Evolutionary conservation across 805 yeast species (phyloP).

Genomic region (Sugiyamaella marilandica): DNA sequence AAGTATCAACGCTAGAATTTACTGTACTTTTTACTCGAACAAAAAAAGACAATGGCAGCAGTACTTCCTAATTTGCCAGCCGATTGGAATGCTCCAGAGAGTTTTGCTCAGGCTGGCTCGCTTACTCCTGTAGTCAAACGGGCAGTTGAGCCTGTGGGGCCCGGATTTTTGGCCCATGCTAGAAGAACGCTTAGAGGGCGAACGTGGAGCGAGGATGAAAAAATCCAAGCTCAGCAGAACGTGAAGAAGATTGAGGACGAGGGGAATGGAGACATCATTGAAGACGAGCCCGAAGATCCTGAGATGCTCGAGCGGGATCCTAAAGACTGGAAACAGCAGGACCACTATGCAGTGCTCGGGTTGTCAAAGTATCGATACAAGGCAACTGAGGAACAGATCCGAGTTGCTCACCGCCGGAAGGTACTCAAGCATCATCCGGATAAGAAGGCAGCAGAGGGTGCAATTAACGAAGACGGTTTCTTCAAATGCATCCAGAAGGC

Average conservation of each 20-base stretch:
- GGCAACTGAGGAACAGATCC: slow-evolving; percentile 89
- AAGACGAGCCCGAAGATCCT: slow-evolving; percentile 62
- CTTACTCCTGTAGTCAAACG: slow-evolving; percentile 39
- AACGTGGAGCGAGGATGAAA: slow-evolving; percentile 97
- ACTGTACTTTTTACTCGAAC: not conserved
- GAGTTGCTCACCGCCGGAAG: slow-evolving; percentile 95
- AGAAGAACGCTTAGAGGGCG: slow-evolving; percentile 93
- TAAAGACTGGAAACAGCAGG: slow-evolving; percentile 96
- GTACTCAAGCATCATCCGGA: slow-evolving; percentile 98
- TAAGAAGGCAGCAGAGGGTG: slow-evolving; percentile 89
- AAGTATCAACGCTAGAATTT: not conserved
- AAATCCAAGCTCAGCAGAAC: slow-evolving; percentile 84
- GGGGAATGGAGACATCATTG: slow-evolving; percentile 46
- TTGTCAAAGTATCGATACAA: slow-evolving; percentile 82
- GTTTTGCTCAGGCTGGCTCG: slow-evolving; percentile 26
- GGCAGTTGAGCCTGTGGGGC: slow-evolving; percentile 94
- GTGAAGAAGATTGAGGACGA: slow-evolving; percentile 67
- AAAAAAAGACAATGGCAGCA: slow-evolving; percentile 5
- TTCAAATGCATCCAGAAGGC: slow-evolving; percentile 98
- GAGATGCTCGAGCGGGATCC: slow-evolving; percentile 86
- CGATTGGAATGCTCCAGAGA: slow-evolving; percentile 25
- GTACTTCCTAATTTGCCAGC: slow-evolving; percentile 25
- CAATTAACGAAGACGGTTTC: slow-evolving; percentile 82
- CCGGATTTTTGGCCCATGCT: slow-evolving; percentile 92
- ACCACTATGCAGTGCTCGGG: slow-evolving; percentile 94